Evolutionary conservation across 805 yeast species (phyloP), one percentile per base, ranked within the genome.

Genomic region (Wickerhamomyces rabaulensis): DNA sequence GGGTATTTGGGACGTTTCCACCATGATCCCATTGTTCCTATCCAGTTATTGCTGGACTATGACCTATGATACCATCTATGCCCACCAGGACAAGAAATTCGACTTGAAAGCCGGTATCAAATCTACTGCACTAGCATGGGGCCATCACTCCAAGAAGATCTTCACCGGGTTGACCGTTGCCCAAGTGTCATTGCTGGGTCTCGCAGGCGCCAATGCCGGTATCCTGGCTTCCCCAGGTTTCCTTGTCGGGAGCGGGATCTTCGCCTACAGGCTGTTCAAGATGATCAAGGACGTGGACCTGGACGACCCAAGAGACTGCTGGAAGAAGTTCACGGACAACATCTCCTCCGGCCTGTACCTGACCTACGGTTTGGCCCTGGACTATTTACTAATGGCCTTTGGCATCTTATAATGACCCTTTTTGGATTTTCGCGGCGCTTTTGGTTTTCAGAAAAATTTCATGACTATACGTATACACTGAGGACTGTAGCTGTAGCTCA

Each of bases 101-200:
- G 99, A 94, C 66, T 69, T 87, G 44, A 74, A 77, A 48, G 97
- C 96, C 0, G 99, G 99, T 19, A 85, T 94, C 55, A 90, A 90
- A 64, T 87, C 96, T 2, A 90, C 98, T 0, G 99, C 99, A 8
- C 74, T 94, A 54, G 91, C 87, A 2, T 95, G 99, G 99, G 95
- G 95, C 9, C 78, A 76, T 20, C 75, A 78, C 27, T 78, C 96
- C 1, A 90, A 86, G 62, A 75, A 80, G 10, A 79, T 90, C 38
- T 72, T 87, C 57, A 72, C 78, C 40, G 82, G 77, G 0, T 62
- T 90, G 52, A 77, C 88, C 7, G 70, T 71, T 2, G 80, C 80
- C 1, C 99, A 94, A 66, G 71, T 86, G 52, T 76, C 76, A 1
- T 65, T 82, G 36, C 77, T 80, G 51, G 71, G 81, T 2, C 52